phyloP scores from a whole-genome alignment of 2,329 filamentous ascomycete genomes.

The Penicillium frequentans region DNA sequence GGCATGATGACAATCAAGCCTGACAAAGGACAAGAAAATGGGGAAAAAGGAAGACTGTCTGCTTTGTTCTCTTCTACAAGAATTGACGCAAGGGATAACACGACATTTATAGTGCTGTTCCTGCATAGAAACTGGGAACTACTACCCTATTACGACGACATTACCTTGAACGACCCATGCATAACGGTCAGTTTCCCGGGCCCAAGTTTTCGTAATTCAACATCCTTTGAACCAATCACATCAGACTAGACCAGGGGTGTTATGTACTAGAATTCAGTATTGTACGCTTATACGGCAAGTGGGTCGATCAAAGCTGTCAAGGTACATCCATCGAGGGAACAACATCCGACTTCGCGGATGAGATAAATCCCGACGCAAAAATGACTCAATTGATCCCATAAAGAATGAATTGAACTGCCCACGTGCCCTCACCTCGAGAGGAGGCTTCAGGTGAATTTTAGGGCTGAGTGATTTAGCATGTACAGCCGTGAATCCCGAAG shows the following conservation, averaged over 20 bases:
- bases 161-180: not conserved
- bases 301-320: not conserved
- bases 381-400: not conserved
- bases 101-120: not conserved
- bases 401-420: not conserved
- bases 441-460: not conserved
- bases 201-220: not conserved
- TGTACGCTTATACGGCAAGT: not conserved
- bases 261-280: not conserved
- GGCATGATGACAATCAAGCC: slow-evolving; percentile 25
- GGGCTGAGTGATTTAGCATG: not conserved
- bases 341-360: not conserved
- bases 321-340: not conserved
- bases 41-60: not conserved
- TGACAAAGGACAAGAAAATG: slow-evolving; percentile 4
- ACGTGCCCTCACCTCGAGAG: not conserved
- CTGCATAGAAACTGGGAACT: not conserved
- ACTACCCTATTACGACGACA: not conserved
- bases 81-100: not conserved
- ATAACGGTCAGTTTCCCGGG: not conserved
- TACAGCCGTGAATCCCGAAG: not conserved
- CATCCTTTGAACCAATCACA: not conserved
- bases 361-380: not conserved
- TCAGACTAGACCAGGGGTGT: not conserved
- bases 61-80: not conserved